These are phyloP conservation scores for Carex kokanica DNA, from an alignment of 176 grass and related monocot genomes.

Conservation along the genomic window DNA sequence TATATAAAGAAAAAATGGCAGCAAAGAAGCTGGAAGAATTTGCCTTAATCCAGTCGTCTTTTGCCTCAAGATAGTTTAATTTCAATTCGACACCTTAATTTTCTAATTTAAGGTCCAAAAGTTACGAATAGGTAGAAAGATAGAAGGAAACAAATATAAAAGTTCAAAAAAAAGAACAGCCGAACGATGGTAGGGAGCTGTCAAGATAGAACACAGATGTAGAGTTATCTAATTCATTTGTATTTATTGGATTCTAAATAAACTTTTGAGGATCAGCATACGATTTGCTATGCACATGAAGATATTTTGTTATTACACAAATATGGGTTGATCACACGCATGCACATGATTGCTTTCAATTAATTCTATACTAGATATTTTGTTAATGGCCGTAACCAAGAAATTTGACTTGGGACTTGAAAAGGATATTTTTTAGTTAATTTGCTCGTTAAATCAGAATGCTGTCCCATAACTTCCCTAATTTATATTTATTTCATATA, in stretches of 20 bases:
- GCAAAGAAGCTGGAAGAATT: neutral
- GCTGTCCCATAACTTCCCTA: neutral
- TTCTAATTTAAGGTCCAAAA: neutral
- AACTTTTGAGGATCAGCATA: neutral
- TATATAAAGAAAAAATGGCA: neutral
- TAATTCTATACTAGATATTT: neutral
- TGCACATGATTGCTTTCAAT: neutral
- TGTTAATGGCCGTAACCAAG: neutral
- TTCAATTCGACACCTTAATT: neutral
- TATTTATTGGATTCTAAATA: neutral
- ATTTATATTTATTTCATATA: neutral
- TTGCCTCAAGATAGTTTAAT: too few relatives aligned
- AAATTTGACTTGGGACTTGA: neutral
- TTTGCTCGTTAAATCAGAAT: neutral
- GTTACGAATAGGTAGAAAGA: neutral
- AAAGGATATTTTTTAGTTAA: neutral
- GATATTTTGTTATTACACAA: neutral
- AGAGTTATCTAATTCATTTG: neutral
- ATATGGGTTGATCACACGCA: neutral
- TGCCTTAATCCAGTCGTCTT: too few relatives aligned
- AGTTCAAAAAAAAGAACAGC: neutral
- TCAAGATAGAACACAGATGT: neutral
- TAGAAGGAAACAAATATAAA: neutral
- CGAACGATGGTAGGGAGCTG: neutral
- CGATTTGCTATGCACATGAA: neutral